Conservation (phyloP, 2,329 filamentous ascomycete species). For the Epicoccum nigrum region DNA sequence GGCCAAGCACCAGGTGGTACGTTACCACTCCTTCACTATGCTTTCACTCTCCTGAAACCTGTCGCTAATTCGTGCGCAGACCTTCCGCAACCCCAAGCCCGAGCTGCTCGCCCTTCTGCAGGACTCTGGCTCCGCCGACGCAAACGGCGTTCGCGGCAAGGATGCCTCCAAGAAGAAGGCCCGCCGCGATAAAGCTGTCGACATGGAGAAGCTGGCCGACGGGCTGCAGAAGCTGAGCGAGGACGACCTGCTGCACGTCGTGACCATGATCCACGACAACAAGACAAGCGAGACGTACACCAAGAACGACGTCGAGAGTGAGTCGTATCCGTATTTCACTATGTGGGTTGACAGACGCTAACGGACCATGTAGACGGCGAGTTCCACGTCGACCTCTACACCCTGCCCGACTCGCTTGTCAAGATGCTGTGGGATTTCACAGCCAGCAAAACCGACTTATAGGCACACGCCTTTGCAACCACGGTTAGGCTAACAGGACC, state of each 20-base stretch:
- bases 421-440: slow-evolving; percentile 96
- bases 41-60: slow-evolving; percentile 16
- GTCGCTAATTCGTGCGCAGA: slow-evolving; percentile 56
- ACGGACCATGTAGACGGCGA: slow-evolving; percentile 73
- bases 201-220: slow-evolving; percentile 97
- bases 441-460: slow-evolving; percentile 42
- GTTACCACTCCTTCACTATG: slow-evolving; percentile 35
- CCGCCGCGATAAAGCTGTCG: slow-evolving; percentile 70
- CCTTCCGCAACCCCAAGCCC: slow-evolving; percentile 91
- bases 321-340: slow-evolving; percentile 45
- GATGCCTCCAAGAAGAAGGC: slow-evolving; percentile 77
- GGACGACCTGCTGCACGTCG: slow-evolving; percentile 91
- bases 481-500: too few relatives aligned
- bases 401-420: slow-evolving; percentile 85
- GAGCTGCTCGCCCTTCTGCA: slow-evolving; percentile 79
- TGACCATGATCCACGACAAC: slow-evolving; percentile 98
- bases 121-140: slow-evolving; percentile 78
- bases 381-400: slow-evolving; percentile 98
- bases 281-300: slow-evolving; percentile 94
- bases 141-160: slow-evolving; percentile 69
- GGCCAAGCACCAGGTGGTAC: slow-evolving; percentile 74
- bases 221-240: slow-evolving; percentile 86
- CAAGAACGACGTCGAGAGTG: slow-evolving; percentile 95
- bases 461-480: slow-evolving; percentile 11
- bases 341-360: too few relatives aligned